Evolutionary conservation across 345 rosid genomes (phyloP).

Genomic region (Gossypium australe): DNA sequence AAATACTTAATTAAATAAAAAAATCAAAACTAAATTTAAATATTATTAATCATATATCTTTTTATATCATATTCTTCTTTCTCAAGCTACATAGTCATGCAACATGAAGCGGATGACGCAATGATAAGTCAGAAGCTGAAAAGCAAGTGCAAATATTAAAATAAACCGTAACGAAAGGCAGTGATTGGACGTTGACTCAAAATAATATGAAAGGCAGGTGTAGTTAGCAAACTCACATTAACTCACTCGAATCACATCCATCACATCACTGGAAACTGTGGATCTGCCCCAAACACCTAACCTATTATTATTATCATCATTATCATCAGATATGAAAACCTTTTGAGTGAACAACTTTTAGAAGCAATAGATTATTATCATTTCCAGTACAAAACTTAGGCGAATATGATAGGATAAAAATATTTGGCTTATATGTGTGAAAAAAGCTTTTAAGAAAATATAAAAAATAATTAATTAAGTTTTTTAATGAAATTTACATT

Average conservation of each 20-base stretch:
- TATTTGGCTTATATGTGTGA: background rate
- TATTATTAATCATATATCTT: no score
- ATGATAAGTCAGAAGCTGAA: no score
- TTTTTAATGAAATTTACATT: no score
- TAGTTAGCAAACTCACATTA: background rate
- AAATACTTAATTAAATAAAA: no score
- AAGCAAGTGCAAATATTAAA: no score
- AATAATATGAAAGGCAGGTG: no score
- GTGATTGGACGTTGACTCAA: no score
- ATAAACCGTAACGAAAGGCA: no score
- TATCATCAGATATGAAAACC: background rate
- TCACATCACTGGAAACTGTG: background rate
- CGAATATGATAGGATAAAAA: background rate
- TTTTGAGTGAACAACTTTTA: background rate
- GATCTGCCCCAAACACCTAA: background rate
- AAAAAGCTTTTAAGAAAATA: no score
- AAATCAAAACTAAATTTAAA: no score
- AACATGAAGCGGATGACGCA: background rate
- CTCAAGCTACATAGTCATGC: background rate
- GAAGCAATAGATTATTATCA: background rate
- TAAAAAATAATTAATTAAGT: no score
- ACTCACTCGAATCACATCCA: background rate
- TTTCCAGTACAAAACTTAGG: background rate
- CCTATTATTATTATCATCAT: background rate
- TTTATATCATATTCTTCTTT: no score